Evolutionary conservation across 202 grass and related monocot species (phyloP), one percentile per base, ranked within the genome.

Genomic region (Sporobolus alterniflorus): DNA sequence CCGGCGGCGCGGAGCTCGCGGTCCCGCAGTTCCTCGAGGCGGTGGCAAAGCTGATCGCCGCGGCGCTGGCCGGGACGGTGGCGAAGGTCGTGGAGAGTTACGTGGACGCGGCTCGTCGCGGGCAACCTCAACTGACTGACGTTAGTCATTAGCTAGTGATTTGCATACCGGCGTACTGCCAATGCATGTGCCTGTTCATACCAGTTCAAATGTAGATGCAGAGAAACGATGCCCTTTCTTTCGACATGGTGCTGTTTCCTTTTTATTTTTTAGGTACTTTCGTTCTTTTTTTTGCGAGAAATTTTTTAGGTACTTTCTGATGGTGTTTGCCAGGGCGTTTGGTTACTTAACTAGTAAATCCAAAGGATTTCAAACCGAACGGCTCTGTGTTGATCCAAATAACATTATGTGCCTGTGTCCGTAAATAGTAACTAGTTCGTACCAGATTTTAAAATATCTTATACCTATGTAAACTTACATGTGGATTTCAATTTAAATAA

Each of bases 61-160:
- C 36, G 6, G 36, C 36, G 36, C 36, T 39, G 36, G 36, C 36
- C 32, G 79, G 72, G 3, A 28, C 71, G 50, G 52, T 82, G 17
- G 47, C 52, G 39, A 64, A 40, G 47, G 41, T 93, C 7, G 85
- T 77, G 73, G 83, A 89, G 62, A 89, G 57, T 82, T 93, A 74
- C 71, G 62, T 60, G 32, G 94, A 83, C 40, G 88, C 86, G 78
- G 47, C 76, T 64, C 44, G 52, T 87, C 59, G 65, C 82, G 39
- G 54, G 85, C 10, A 93, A 91, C 48, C 75, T 80, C 41, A 64
- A 33, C 33, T 84, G 75, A 88, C 8, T 8, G 36, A 4, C 40
- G 2, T 39, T 39, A n/a, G n/a, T n/a, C n/a, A n/a, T n/a, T n/a
- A n/a, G n/a, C 20, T 7, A 21, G n/a, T 7, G 18, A 2, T 22